A percentile compares a stretch with the other conserved stretches of the same genome.
Evolutionary conservation across 208 protist genomes (phyloP).

Genomic region (Tetramitus jugosus): DNA sequence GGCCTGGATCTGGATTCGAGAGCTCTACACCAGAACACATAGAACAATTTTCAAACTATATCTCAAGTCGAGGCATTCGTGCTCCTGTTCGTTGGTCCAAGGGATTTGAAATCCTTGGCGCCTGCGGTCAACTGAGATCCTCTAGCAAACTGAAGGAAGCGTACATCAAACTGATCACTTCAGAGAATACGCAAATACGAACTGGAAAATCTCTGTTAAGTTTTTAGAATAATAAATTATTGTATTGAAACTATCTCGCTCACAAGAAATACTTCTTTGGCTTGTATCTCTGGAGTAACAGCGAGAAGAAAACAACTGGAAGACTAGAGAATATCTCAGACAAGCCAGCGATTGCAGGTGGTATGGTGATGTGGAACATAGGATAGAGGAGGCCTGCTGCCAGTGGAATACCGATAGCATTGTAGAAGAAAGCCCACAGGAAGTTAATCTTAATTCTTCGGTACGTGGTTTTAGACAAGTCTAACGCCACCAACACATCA

Average conservation of each 20-base stretch:
- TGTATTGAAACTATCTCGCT: no score
- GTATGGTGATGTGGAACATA: slow-evolving; percentile 15
- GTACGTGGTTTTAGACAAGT: slow-evolving; percentile 52
- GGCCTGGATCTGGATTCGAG: neutral
- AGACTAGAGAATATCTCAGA: no score
- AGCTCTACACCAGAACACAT: neutral
- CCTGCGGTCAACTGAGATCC: no score
- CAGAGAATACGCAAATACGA: no score
- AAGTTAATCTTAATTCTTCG: slow-evolving; percentile 65
- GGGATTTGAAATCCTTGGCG: neutral
- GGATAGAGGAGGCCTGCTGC: slow-evolving; percentile 60
- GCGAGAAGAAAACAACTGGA: no score
- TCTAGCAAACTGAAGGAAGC: no score
- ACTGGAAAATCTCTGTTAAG: no score
- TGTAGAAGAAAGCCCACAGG: slow-evolving; percentile 70
- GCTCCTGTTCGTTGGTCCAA: neutral
- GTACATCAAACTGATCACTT: no score
- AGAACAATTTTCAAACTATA: slow-evolving; percentile 11
- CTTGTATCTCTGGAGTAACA: no score
- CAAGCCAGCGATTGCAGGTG: slow-evolving; percentile 63
- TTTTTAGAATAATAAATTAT: no score
- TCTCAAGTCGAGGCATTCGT: neutral
- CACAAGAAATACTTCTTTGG: no score
- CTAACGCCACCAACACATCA: slow-evolving; percentile 55
- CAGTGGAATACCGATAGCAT: slow-evolving; percentile 60